A percentile compares a stretch with the other conserved stretches of the same genome.
These are phyloP conservation scores for Spirogloea muscicola DNA, from an alignment of 139 green algal genomes.

Conservation along the genomic window DNA sequence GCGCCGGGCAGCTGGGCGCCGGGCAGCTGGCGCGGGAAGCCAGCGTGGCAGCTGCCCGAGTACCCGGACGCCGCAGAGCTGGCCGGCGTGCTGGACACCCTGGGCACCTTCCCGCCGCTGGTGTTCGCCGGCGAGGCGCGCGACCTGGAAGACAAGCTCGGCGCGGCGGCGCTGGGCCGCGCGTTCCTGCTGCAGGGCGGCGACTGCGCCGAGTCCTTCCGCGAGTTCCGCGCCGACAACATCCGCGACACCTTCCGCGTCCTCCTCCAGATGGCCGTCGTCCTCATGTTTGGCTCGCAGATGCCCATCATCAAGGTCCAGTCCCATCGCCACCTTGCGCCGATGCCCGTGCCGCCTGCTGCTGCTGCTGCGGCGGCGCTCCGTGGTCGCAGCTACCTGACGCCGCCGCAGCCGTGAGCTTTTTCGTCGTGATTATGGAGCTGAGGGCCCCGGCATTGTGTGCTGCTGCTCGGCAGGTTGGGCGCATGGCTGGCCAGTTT, in stretches of 20 bases:
- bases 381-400: too few species aligned
- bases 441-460: too few species aligned
- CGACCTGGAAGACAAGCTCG: constrained; percentile 82
- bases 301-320: constrained; percentile 95
- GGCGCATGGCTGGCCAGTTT: constrained; percentile 97
- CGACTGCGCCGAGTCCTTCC: constrained; percentile 96
- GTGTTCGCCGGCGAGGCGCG: constrained; percentile 96
- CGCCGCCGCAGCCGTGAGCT: too few species aligned
- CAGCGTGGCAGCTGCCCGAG: constrained; percentile 68
- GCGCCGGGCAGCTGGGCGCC: too few species aligned
- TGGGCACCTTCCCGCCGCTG: constrained; percentile 78
- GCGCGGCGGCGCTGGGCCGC: constrained; percentile 74
- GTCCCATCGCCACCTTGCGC: too few species aligned
- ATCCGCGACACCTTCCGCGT: constrained; percentile 70
- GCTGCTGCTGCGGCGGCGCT: too few species aligned
- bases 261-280: constrained; percentile 79
- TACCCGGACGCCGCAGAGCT: constrained; percentile 68
- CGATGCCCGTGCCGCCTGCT: too few species aligned
- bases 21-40: constrained; percentile 58
- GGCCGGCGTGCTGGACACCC: constrained; percentile 58
- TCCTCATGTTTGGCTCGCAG: constrained; percentile 92
- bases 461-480: constrained; percentile 54
- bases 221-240: constrained; percentile 89
- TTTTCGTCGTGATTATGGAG: too few species aligned
- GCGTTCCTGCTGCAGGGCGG: constrained; percentile 66